Conservation (phyloP, 441 rosid species). For the Adansonia madagascariensis region DNA sequence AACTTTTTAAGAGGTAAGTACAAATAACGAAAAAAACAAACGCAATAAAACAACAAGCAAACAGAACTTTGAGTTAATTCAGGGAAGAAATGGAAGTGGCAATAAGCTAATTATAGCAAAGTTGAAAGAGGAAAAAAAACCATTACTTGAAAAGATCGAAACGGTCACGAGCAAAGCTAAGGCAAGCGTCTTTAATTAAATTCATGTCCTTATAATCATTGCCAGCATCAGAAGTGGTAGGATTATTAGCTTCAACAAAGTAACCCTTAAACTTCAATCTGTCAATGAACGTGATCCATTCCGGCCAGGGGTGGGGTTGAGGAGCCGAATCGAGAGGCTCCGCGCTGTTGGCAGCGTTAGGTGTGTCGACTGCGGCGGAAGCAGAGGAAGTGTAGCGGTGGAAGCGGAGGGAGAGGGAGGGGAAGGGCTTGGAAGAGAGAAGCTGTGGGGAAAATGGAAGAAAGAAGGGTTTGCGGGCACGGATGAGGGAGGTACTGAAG, state of each 20-base stretch:
- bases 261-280: slow-evolving; percentile 71
- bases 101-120: background rate
- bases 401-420: slow-evolving; percentile 43
- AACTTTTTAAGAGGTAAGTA: background rate
- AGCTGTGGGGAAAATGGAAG: slow-evolving; percentile 32
- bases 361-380: slow-evolving; percentile 24
- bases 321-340: slow-evolving; percentile 21
- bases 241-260: slow-evolving; percentile 39
- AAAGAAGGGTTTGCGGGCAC: slow-evolving; percentile 37
- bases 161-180: slow-evolving; percentile 89
- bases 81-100: background rate
- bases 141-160: slow-evolving; percentile 74
- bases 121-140: background rate
- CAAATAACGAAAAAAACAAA: background rate
- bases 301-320: slow-evolving; percentile 83
- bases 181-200: slow-evolving; percentile 76
- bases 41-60: background rate
- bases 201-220: slow-evolving; percentile 60
- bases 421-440: slow-evolving; percentile 32
- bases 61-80: background rate
- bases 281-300: slow-evolving; percentile 85
- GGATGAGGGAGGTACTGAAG: slow-evolving; percentile 50
- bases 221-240: background rate
- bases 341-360: slow-evolving; percentile 22
- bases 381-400: slow-evolving; percentile 39